Evolutionary conservation across 257 asterid genomes (phyloP).

Genomic region (Solanum chmielewskii): DNA sequence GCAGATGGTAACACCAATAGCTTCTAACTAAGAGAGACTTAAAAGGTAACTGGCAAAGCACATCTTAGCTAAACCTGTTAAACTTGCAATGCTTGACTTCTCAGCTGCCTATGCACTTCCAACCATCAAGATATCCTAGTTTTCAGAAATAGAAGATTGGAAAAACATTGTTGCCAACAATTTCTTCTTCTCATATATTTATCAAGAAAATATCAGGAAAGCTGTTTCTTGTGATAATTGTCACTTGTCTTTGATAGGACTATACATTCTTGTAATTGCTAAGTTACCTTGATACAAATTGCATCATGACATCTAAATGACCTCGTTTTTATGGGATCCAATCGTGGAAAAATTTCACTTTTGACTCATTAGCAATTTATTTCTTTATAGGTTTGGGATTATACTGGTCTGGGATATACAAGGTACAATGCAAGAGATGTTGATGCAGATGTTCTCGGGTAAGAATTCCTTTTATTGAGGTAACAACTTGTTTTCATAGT

Average conservation of each 20-base stretch:
- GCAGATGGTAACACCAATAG: not conserved
- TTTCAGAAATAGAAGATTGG: not conserved
- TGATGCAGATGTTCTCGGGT: slow-evolving; percentile 76
- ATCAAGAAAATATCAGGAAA: not conserved
- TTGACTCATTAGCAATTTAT: not conserved
- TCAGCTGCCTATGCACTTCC: not conserved
- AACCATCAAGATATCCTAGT: not conserved
- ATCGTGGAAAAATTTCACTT: not conserved
- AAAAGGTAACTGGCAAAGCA: not conserved
- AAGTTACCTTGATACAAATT: not conserved
- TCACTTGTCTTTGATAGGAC: not conserved
- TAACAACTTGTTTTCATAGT: not conserved
- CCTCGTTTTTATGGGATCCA: not conserved
- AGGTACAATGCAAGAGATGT: slow-evolving; percentile 79
- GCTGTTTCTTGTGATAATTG: not conserved
- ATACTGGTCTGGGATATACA: slow-evolving; percentile 88
- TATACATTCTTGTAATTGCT: not conserved
- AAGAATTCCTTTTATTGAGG: slow-evolving; percentile 16
- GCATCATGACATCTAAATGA: not conserved
- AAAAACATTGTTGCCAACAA: not conserved
- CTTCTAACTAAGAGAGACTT: not conserved
- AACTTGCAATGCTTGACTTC: not conserved
- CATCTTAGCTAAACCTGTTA: not conserved
- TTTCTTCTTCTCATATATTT: not conserved
- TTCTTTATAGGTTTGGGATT: slow-evolving; percentile 84